phyloP scores from a whole-genome alignment of 352 stramenopile species.

The Phytophthora macrochlamydospora region DNA sequence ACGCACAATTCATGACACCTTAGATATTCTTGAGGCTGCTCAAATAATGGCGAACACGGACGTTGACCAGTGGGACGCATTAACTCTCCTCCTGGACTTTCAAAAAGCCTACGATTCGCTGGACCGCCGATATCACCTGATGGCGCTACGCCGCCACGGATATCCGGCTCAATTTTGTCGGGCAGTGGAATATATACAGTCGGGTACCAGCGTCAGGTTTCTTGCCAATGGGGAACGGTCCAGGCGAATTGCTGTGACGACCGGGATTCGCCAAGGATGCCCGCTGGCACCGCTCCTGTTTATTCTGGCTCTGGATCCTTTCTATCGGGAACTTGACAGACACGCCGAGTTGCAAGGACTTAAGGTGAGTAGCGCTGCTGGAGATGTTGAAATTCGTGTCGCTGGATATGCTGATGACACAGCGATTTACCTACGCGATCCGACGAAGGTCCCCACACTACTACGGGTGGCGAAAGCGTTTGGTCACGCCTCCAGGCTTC shows the following conservation, averaged over 20 bases:
- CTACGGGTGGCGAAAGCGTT: neutral
- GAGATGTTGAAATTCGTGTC: too few species aligned
- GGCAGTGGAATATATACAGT: neutral
- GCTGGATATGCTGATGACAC: neutral
- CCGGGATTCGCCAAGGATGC: constrained; percentile 2
- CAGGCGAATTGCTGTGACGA: neutral
- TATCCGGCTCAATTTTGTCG: neutral
- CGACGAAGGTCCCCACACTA: neutral
- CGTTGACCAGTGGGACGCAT: neutral
- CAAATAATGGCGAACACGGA: neutral
- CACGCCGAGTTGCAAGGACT: neutral
- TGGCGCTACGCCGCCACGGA: neutral
- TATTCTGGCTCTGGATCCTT: neutral
- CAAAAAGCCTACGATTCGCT: constrained; percentile 12
- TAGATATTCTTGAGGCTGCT: neutral
- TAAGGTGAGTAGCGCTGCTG: neutral
- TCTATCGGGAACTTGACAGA: neutral
- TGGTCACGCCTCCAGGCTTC: neutral
- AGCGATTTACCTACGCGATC: neutral
- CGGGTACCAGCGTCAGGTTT: neutral
- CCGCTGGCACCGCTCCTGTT: constrained; percentile 5
- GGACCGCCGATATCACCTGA: neutral
- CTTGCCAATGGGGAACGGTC: neutral
- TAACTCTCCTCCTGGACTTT: constrained; percentile 3
- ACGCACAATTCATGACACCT: neutral